Evolutionary conservation across 208 protist species (phyloP), one percentile per base, ranked within the genome.

Genomic region (Trypanosoma caninum): DNA sequence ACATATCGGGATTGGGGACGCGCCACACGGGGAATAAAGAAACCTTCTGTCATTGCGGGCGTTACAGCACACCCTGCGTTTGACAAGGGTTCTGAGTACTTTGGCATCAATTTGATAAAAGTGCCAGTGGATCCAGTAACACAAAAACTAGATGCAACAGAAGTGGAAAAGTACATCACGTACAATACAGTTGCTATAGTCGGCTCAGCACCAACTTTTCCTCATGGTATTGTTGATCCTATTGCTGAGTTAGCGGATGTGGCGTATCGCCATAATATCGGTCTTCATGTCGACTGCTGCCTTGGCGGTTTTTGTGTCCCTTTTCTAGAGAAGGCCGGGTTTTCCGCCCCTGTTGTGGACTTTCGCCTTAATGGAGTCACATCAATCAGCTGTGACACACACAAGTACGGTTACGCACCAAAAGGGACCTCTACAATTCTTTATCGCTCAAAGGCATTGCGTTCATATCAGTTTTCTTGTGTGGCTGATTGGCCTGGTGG

Each of bases 351-450:
- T 31, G 34, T 87, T 1, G 97, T 98, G 41, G 98, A 99, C 79
- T 99, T 99, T 66, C 61, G 85, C 42, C 80, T 99, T 48, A 65
- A 70, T 22, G 98, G 98, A 34, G 98, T 99, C 13, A 99, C 97
- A 5, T 97, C 93, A 10, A 99, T 99, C 40, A 99, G 97, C 9
- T 93, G 85, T 54, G 98, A 99, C 80, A 98, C 96, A 42, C 98
- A 99, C 89, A 99, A 99, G 82, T 99, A 99, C 83, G 98, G 98
- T 61, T 99, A 93, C 69, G 89, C 97, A 0, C 89, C 97, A 0
- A 99, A 99, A 74, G 98, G 98, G 7, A 96, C 92, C 25, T 98
- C 95, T 6, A 97, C 98, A 0, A 57, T 99, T 11, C 46, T 99
- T 40, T 99, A 98, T 73, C 53, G 76, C 25, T 80, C 53, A 11